These are phyloP conservation scores for Phytophthora pini DNA, from an alignment of 352 stramenopile genomes.

Conservation along the genomic window DNA sequence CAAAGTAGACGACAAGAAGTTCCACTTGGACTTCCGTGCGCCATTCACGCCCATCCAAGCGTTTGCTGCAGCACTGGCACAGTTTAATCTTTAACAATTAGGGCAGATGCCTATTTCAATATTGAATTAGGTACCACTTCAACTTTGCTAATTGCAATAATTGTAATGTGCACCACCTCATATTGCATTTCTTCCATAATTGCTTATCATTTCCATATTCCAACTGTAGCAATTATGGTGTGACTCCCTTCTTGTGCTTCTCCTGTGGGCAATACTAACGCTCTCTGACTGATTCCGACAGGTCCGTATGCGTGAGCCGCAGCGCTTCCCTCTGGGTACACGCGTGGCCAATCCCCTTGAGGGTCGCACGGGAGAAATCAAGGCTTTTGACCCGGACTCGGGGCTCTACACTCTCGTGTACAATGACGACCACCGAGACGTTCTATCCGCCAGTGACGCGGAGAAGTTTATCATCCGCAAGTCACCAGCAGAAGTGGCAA, in stretches of 20 bases:
- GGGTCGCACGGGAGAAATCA: conserved; percentile 64
- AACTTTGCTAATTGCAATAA: too few species aligned
- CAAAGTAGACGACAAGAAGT: conserved; percentile 82
- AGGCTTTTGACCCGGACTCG: conserved; percentile 42
- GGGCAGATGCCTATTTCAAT: too few species aligned
- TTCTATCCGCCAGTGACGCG: conserved; percentile 36
- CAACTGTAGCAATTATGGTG: conserved; percentile 1
- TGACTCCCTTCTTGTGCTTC: not conserved
- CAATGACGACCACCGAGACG: conserved; percentile 55
- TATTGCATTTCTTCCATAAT: not conserved
- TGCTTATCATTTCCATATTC: not conserved
- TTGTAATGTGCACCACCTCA: not conserved
- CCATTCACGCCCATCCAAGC: conserved; percentile 79
- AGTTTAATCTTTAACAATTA: conserved; percentile 62
- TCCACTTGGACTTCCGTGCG: conserved; percentile 79
- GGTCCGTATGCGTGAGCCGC: conserved; percentile 48
- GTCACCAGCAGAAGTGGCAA: conserved; percentile 2
- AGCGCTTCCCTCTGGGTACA: conserved; percentile 54
- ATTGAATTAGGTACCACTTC: not conserved
- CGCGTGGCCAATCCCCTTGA: conserved; percentile 68
- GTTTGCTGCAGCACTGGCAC: conserved; percentile 67
- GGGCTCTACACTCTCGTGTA: conserved; percentile 62
- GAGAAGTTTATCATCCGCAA: conserved; percentile 51
- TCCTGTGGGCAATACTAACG: not conserved
- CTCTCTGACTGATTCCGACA: conserved; percentile 1